Evolutionary conservation across 1,284 basidiomycete genomes (phyloP).

Genomic region (Cryptococcus neoformans): DNA sequence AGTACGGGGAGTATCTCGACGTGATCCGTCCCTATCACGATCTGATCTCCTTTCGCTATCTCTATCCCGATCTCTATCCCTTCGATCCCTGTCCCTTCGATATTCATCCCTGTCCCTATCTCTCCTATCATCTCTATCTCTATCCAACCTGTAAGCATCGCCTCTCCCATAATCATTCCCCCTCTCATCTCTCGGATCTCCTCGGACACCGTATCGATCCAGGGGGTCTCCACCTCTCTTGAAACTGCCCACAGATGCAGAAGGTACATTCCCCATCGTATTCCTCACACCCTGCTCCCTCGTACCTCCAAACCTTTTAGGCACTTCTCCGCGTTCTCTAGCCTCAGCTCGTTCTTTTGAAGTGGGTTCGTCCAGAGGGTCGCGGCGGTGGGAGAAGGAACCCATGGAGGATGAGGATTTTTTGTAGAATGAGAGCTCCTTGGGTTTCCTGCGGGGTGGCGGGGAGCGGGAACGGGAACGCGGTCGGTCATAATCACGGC

Average conservation of each 20-base stretch:
- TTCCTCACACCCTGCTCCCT: constrained; percentile 45
- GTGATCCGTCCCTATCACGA: constrained; percentile 8
- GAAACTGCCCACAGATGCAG: constrained; percentile 28
- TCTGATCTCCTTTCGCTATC: constrained; percentile 16
- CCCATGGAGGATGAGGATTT: constrained; percentile 28
- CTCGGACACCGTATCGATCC: constrained; percentile 31
- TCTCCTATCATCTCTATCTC: constrained; percentile 7
- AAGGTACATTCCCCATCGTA: constrained; percentile 37
- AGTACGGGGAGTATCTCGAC: constrained; percentile 9
- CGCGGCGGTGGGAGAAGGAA: constrained; percentile 28
- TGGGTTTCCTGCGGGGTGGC: constrained; percentile 23
- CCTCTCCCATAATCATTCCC: constrained; percentile 11
- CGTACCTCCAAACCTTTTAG: constrained; percentile 40
- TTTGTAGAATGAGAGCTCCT: constrained; percentile 51
- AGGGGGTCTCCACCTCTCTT: constrained; percentile 35
- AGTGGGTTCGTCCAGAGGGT: constrained; percentile 36
- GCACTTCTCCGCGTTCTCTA: constrained; percentile 40
- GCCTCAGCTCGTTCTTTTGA: constrained; percentile 38
- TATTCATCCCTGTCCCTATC: constrained; percentile 13
- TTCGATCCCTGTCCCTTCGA: constrained; percentile 6
- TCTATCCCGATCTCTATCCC: constrained; percentile 11
- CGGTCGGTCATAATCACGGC: background rate
- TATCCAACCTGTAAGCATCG: constrained; percentile 9
- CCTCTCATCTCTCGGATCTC: constrained; percentile 6
- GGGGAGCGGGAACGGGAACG: constrained; percentile 24